Percentiles rank a stretch among this genome's conserved stretches.
Evolutionary conservation across 1,284 basidiomycete species (phyloP).

Genomic region (Microbotryomycetes sp.): DNA sequence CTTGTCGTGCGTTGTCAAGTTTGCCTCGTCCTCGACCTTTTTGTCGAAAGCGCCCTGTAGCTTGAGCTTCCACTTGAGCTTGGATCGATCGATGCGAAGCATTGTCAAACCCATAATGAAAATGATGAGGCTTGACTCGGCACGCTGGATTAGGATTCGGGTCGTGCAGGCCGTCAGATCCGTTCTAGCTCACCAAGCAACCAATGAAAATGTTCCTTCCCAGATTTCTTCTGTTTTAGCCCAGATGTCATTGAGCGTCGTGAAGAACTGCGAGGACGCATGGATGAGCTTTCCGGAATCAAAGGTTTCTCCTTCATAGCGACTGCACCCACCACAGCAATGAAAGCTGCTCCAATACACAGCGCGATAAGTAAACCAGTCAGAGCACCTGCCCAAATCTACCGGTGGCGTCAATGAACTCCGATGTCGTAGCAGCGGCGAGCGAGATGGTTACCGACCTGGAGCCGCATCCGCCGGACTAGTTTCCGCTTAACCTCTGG

Average conservation of each 20-base stretch:
- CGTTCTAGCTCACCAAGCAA: slow-evolving; percentile 48
- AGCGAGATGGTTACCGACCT: not conserved
- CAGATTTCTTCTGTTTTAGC: slow-evolving; percentile 51
- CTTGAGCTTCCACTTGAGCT: slow-evolving; percentile 84
- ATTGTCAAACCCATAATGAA: slow-evolving; percentile 61
- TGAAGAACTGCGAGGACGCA: slow-evolving; percentile 43
- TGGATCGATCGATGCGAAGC: slow-evolving; percentile 54
- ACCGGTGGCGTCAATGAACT: not conserved
- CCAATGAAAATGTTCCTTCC: slow-evolving; percentile 62
- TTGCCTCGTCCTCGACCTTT: slow-evolving; percentile 34
- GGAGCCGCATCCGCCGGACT: slow-evolving; percentile 28
- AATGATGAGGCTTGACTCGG: slow-evolving; percentile 55
- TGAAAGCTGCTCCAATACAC: slow-evolving; percentile 52
- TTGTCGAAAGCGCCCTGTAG: slow-evolving; percentile 67
- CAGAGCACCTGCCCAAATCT: slow-evolving; percentile 73
- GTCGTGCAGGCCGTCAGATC: not conserved
- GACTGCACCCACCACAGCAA: slow-evolving; percentile 43
- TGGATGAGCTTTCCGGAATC: not conserved
- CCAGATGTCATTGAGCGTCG: slow-evolving; percentile 50
- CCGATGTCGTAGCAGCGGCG: not conserved
- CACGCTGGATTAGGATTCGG: not conserved
- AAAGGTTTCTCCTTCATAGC: not conserved
- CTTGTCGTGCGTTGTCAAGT: slow-evolving; percentile 17
- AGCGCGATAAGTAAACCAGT: slow-evolving; percentile 68
- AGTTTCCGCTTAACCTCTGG: slow-evolving; percentile 21